These are phyloP conservation scores for Papiliotrema laurentii DNA, from an alignment of 1,284 basidiomycete species.

Conservation along the genomic window DNA sequence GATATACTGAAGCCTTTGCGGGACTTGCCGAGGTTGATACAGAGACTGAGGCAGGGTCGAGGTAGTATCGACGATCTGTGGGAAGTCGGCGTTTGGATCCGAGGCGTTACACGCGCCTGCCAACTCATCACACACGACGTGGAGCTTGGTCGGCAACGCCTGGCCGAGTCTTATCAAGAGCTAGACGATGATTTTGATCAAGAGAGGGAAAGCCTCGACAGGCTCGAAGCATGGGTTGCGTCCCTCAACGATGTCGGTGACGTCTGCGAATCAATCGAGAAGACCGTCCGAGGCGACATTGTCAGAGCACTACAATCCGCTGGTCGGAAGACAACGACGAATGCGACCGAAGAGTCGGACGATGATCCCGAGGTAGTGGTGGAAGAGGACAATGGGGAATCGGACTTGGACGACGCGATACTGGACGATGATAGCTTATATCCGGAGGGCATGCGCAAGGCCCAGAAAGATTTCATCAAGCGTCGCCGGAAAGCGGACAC, in stretches of 20 bases:
- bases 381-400: constrained; percentile 18
- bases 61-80: constrained; percentile 58
- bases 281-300: constrained; percentile 53
- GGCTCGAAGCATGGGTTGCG: constrained; percentile 53
- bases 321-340: constrained; percentile 16
- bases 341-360: neutral
- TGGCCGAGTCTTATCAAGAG: constrained; percentile 39
- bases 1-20: constrained; percentile 59
- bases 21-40: constrained; percentile 72
- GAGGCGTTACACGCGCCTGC: constrained; percentile 24
- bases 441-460: constrained; percentile 9
- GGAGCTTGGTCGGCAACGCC: constrained; percentile 6
- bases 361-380: constrained; percentile 30
- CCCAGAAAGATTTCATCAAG: constrained; percentile 16
- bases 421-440: constrained; percentile 6
- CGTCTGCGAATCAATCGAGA: constrained; percentile 60
- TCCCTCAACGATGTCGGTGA: constrained; percentile 57
- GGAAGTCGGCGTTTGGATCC: constrained; percentile 37
- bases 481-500: constrained; percentile 24
- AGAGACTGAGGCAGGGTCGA: constrained; percentile 67
- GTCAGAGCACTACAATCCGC: constrained; percentile 12
- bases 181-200: constrained; percentile 48
- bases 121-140: constrained; percentile 12
- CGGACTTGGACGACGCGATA: constrained; percentile 2
- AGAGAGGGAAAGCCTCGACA: constrained; percentile 8